phyloP scores from a whole-genome alignment of 1,284 basidiomycete species.

The Mycena sp. region DNA sequence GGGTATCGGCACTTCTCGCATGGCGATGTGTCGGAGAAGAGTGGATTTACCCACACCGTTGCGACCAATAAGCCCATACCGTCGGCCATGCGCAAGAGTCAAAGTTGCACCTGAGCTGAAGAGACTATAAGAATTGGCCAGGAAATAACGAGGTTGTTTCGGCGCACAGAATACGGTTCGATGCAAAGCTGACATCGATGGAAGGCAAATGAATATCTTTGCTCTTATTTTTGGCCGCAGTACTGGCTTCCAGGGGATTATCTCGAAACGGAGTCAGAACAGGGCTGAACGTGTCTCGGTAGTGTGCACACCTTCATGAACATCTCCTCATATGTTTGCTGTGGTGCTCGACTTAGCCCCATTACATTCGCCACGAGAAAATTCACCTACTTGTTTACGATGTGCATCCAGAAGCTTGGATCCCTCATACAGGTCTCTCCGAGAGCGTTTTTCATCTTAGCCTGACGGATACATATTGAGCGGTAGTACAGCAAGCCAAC shows the following conservation, averaged over 20 bases:
- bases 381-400: constrained; percentile 79
- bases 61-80: constrained; percentile 88
- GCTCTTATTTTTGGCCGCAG: constrained; percentile 89
- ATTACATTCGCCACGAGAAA: not conserved
- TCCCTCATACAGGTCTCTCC: constrained; percentile 92
- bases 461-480: constrained; percentile 50
- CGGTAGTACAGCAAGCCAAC: not conserved
- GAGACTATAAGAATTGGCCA: constrained; percentile 14
- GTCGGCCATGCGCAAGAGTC: constrained; percentile 88
- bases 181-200: constrained; percentile 96
- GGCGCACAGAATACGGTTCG: constrained; percentile 89
- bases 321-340: constrained; percentile 98
- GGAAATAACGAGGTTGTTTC: constrained; percentile 27
- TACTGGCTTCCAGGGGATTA: constrained; percentile 91
- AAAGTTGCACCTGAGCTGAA: constrained; percentile 82
- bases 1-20: constrained; percentile 95
- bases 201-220: constrained; percentile 97
- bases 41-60: constrained; percentile 98
- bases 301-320: constrained; percentile 82
- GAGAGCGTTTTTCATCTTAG: constrained; percentile 95
- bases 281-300: not conserved
- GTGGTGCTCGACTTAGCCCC: constrained; percentile 22
- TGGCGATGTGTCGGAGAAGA: constrained; percentile 93
- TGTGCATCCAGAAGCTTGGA: constrained; percentile 95
- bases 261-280: constrained; percentile 58